Evolutionary conservation across 148 eudicot genomes (phyloP).

Genomic region (Camellia sinensis): DNA sequence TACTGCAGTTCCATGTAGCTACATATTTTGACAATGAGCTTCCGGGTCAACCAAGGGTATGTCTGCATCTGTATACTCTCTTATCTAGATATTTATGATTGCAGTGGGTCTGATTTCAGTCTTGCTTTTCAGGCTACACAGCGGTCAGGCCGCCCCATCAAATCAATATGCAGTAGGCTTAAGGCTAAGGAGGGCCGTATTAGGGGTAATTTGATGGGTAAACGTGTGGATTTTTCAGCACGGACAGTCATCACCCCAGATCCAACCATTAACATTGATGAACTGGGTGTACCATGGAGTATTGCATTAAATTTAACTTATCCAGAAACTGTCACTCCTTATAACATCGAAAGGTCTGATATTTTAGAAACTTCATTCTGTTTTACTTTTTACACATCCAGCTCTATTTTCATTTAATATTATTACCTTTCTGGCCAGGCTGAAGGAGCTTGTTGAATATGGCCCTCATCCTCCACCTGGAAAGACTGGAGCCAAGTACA

Average conservation of each 20-base stretch:
- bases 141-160: slow-evolving; percentile 94
- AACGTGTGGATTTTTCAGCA: slow-evolving; percentile 97
- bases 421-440: slow-evolving; percentile 32
- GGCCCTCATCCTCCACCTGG: slow-evolving; percentile 99
- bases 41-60: slow-evolving; percentile 98
- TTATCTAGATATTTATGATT: neutral
- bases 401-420: neutral
- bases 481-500: slow-evolving; percentile 97
- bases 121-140: slow-evolving; percentile 73
- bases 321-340: slow-evolving; percentile 98
- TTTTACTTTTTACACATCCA: neutral
- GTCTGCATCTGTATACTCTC: neutral
- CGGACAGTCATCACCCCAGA: slow-evolving; percentile 99
- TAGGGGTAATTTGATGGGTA: slow-evolving; percentile 97
- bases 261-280: slow-evolving; percentile 92
- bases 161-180: slow-evolving; percentile 90
- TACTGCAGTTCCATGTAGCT: slow-evolving; percentile 94
- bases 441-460: slow-evolving; percentile 98
- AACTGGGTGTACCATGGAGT: slow-evolving; percentile 99
- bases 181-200: slow-evolving; percentile 99
- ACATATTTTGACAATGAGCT: slow-evolving; percentile 98
- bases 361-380: neutral
- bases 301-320: slow-evolving; percentile 96
- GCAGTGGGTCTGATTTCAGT: neutral
- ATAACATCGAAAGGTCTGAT: slow-evolving; percentile 85